A percentile compares a stretch with the other conserved stretches of the same genome.
These are phyloP conservation scores for Lathyrus tuberosus DNA, from an alignment of 306 rosid genomes.

Conservation along the genomic window DNA sequence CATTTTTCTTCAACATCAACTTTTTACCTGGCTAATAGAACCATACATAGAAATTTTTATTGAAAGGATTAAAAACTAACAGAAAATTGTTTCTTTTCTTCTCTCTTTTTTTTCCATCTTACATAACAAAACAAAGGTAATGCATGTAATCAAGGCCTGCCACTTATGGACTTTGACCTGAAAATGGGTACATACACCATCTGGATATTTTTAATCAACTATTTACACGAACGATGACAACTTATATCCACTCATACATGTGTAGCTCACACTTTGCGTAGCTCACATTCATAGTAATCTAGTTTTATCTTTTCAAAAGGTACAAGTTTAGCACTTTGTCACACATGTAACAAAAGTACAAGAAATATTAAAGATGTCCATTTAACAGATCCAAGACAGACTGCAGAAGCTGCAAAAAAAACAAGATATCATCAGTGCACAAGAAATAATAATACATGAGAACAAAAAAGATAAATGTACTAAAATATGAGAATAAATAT, in stretches of 20 bases:
- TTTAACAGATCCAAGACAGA: slow-evolving; percentile 37
- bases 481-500: not conserved
- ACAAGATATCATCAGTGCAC: slow-evolving; percentile 20
- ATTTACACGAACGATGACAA: slow-evolving; percentile 71
- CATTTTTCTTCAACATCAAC: slow-evolving; percentile 26
- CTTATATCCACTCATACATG: slow-evolving; percentile 60
- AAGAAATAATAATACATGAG: not conserved
- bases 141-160: slow-evolving; percentile 82
- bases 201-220: slow-evolving; percentile 67
- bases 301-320: slow-evolving; percentile 45
- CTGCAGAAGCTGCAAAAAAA: slow-evolving; percentile 69
- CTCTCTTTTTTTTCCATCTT: slow-evolving; percentile 41
- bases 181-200: slow-evolving; percentile 59
- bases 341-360: slow-evolving; percentile 52
- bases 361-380: slow-evolving; percentile 52
- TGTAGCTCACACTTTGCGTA: slow-evolving; percentile 58
- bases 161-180: slow-evolving; percentile 87
- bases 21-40: slow-evolving; percentile 28
- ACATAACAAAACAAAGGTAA: slow-evolving; percentile 68
- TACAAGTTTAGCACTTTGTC: slow-evolving; percentile 46
- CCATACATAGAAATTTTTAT: slow-evolving; percentile 35
- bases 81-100: slow-evolving; percentile 36
- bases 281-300: slow-evolving; percentile 60
- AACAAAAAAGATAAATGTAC: slow-evolving; percentile 4
- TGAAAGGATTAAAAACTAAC: slow-evolving; percentile 42